Conservation (phyloP, 148 eudicot species). For the Mesembryanthemum crystallinum region DNA sequence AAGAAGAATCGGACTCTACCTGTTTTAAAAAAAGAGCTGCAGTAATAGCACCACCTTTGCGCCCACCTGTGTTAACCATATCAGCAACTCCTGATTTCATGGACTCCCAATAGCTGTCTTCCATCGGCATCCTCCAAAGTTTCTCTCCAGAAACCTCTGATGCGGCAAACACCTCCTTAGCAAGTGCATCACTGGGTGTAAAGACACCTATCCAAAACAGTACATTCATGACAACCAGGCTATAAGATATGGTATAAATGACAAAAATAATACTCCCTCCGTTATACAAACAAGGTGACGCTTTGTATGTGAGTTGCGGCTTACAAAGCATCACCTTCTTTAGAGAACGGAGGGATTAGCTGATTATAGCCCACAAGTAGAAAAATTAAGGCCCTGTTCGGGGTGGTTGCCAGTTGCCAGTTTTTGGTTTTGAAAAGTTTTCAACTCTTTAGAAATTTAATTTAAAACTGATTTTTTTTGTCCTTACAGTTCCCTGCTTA, state of each 20-base stretch:
- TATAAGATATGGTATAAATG: neutral
- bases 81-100: conserved; percentile 98
- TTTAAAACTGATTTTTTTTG: no score
- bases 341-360: no score
- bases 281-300: no score
- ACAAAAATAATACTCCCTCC: no score
- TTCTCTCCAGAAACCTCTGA: conserved; percentile 82
- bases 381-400: no score
- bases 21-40: conserved; percentile 97
- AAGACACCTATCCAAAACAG: conserved; percentile 60
- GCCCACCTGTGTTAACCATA: conserved; percentile 93
- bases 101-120: conserved; percentile 93
- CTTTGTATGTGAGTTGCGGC: no score
- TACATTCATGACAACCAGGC: neutral
- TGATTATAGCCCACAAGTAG: no score
- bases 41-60: conserved; percentile 92
- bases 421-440: no score
- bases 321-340: no score
- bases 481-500: no score
- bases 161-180: conserved; percentile 75
- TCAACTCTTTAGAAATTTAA: no score
- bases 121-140: conserved; percentile 90
- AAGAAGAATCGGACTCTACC: conserved; percentile 36
- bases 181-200: conserved; percentile 81
- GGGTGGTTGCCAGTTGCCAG: no score